Evolutionary conservation across 495 filamentous ascomycete species (phyloP), one percentile per base, ranked within the genome.

Genomic region (Entonaema liquescens): DNA sequence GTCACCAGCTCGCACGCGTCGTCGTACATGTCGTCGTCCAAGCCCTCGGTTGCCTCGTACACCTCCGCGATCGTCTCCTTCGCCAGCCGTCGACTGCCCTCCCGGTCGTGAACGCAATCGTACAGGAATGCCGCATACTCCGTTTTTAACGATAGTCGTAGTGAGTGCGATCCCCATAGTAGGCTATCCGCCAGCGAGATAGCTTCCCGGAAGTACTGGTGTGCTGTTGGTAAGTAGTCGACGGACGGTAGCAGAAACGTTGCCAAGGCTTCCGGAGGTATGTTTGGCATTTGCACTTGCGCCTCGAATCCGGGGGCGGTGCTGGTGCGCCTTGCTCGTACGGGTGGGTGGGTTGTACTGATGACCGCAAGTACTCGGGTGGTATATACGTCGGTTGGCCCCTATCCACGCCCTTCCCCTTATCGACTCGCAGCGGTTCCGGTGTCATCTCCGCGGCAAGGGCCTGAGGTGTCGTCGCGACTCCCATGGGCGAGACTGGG

Each of bases 101-200:
- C 88, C 57, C 85, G 80, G 67, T 98, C 94, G 73, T 95, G 92
- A 7, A 94, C 84, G 73, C 94, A 98, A 75, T 99, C 95, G 82
- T 95, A 97, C 4, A 97, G 83, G 75, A 97, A 99, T 1, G 95
- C 95, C n/a, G 90, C 88, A 76, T 94, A 95, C 79, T 99, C 95
- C 11, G 97, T 89, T 67, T 96, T 96, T 15, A 97, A 91, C 0
- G 92, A 95, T 0, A 99, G 84, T 2, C 95, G 91, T 15, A 99
- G 85, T 1, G 95, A 95, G 68, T 98, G 93, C 0, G 92, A 94
- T 31, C 94, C 94, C 65, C 93, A 92, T 17, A 98, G 85, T 9
- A 92, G 82, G 12, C 80, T 76, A 28, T 93, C 90, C 3, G 95
- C 92, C 5, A 94, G 85, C n/a, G 85, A 78, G 12, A 90, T 83